Percentiles rank a stretch among this genome's conserved stretches.
phyloP scores from a whole-genome alignment of 2,329 filamentous ascomycete species.

The Claviceps cyperi region DNA sequence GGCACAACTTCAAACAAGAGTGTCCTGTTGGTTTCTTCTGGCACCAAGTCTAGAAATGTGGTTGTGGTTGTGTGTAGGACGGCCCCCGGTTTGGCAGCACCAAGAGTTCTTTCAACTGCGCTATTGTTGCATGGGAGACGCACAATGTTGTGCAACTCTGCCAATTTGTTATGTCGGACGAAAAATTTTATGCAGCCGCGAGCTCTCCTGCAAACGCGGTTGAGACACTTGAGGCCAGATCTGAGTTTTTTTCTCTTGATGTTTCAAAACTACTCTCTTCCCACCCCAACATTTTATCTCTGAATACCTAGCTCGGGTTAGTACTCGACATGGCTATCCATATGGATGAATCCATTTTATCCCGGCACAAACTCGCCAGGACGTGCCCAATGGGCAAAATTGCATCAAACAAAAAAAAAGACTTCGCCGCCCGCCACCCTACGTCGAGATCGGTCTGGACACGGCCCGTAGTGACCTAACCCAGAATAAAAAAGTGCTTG shows the following conservation, averaged over 20 bases:
- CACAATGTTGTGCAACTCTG: conserved; percentile 2
- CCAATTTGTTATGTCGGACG: conserved; percentile 3
- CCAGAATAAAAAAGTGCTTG: background rate
- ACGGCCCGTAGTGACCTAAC: background rate
- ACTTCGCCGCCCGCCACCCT: background rate
- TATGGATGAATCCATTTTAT: background rate
- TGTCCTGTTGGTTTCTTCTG: no score
- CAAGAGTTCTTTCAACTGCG: conserved; percentile 1
- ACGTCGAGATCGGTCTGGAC: background rate
- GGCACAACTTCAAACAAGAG: no score
- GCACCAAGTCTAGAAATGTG: no score
- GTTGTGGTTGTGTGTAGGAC: no score
- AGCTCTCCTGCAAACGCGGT: background rate
- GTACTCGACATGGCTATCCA: background rate
- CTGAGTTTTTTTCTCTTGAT: background rate
- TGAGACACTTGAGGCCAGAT: background rate
- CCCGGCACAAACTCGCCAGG: background rate
- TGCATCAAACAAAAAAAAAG: background rate
- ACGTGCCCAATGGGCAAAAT: conserved; percentile 3
- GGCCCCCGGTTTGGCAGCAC: background rate
- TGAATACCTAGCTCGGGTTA: no score
- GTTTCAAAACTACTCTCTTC: background rate
- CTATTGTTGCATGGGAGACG: background rate
- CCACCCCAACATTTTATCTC: background rate
- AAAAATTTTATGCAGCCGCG: conserved; percentile 1